Evolutionary conservation across 208 protist species (phyloP), one percentile per base, ranked within the genome.

Genomic region (Leishmania martiniquensis): DNA sequence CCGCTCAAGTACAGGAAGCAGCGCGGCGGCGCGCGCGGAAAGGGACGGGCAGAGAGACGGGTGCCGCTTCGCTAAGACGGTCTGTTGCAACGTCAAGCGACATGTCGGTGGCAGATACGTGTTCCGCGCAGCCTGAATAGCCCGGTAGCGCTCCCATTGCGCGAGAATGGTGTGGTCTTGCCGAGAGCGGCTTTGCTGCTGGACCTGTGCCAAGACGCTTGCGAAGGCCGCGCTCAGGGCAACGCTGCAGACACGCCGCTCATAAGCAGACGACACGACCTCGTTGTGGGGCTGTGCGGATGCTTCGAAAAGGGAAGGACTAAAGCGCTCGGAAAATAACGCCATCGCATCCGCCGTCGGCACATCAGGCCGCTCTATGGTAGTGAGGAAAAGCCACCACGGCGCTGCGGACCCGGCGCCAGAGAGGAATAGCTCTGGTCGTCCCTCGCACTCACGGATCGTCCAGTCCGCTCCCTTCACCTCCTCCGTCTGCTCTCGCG

Each of bases 1-100:
- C 45, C 85, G 86, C 54, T 80, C 59, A 39, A 88, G 69, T 55
- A 96, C 51, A 13, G 92, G 89, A 10, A 91, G 65, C 29, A 90
- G 76, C 9, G 83, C 82, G 0, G 32, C 52, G 1, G 83, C 82
- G 63, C 92, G 85, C 20, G 77, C 77, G 2, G 81, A 45, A 25
- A 95, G 42, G 62, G 80, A 88, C 22, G 90, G 92, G 60, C 84
- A 86, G 12, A 93, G 75, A 17, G 29, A 37, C 34, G 70, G 57
- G 37, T 79, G 66, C 32, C 54, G 63, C 25, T 66, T 62, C 2
- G 79, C 71, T 20, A 84, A 42, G 5, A 32, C 39, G 32, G 55
- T 39, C 32, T 82, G 51, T 1, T 45, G 57, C 13, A 78, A 52
- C 25, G 71, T 60, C 10, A 72, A 39, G 44, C 3, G 15, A 57